Conservation (phyloP, 352 stramenopile genomes). For the Globisporangium orthogonon region DNA sequence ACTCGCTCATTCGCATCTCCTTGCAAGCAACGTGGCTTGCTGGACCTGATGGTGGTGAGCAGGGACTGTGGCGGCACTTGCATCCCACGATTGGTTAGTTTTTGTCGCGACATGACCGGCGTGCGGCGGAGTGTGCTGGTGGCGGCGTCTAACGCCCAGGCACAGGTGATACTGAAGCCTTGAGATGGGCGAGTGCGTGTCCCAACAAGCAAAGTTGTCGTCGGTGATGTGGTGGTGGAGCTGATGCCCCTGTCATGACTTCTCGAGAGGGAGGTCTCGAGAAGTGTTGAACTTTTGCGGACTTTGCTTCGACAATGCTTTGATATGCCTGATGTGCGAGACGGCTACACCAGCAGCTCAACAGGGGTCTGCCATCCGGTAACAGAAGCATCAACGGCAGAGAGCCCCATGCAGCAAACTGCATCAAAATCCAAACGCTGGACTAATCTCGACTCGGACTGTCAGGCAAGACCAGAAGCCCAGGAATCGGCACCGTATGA, state of each 20-base stretch:
- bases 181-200: constrained; percentile 9
- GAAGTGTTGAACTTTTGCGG: too few species aligned
- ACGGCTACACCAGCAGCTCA: too few species aligned
- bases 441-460: neutral
- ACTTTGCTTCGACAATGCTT: too few species aligned
- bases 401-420: neutral
- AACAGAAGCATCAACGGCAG: neutral
- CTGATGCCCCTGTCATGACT: neutral
- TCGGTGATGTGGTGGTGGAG: neutral
- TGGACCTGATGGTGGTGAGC: constrained; percentile 1
- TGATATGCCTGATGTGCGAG: too few species aligned
- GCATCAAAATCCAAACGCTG: neutral
- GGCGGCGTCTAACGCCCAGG: neutral
- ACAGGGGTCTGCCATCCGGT: neutral
- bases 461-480: too few species aligned
- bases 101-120: constrained; percentile 5
- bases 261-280: too few species aligned
- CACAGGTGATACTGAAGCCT: constrained; percentile 7
- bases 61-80: constrained; percentile 1
- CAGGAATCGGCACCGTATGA: neutral
- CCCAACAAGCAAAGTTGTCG: neutral
- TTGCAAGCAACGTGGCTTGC: too few species aligned
- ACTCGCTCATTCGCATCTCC: constrained; percentile 1
- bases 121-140: neutral
- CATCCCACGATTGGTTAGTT: constrained; percentile 9